Evolutionary conservation across 1,284 basidiomycete genomes (phyloP), one percentile per base, ranked within the genome.

Genomic region (Porphyrellus sp.): DNA sequence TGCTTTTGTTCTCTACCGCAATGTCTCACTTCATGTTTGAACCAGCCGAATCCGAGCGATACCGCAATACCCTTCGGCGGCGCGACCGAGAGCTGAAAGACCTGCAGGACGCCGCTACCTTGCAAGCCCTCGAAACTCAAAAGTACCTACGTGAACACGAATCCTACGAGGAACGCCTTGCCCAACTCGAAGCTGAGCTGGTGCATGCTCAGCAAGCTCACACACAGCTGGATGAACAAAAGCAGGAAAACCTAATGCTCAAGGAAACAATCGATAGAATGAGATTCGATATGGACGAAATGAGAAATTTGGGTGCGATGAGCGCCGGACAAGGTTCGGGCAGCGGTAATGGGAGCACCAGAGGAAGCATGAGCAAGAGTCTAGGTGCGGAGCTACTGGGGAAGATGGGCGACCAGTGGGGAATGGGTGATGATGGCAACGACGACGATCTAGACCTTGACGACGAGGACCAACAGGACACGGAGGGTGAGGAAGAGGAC

Each of bases 201-300:
- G 67, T 65, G 2, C 60, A 80, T 18, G 88, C 90, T 2, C 82
- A 86, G 42, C 79, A 83, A 56, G 83, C 87, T 0, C 83, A 89
- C 50, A 76, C 74, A 0, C 79, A 84, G 54, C 78, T 95, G 31
- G 90, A 93, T 52, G 86, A 87, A 59, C 92, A 95, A 73, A 94
- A 93, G 72, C 89, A 91, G 63, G 91, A 95, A 75, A 96, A 95
- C 62, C 65, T 94, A 57, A 73, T 90, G 65, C 77, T 95, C 56
- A 94, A 93, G 67, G 93, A 96, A 75, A 95, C 93, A 0, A 95
- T 96, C 60, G 92, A 95, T 67, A 80, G 92, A 30, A 83, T 95
- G 79, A 78, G 89, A 30, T 93, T 86, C 59, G 93, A 96, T 62
- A 83, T 95, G 77, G 93, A 95, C 60, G 91, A 94, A 70, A 81